Conservation (phyloP, 2,329 filamentous ascomycete genomes). For the Hymenotorrendiella dingleyae region DNA sequence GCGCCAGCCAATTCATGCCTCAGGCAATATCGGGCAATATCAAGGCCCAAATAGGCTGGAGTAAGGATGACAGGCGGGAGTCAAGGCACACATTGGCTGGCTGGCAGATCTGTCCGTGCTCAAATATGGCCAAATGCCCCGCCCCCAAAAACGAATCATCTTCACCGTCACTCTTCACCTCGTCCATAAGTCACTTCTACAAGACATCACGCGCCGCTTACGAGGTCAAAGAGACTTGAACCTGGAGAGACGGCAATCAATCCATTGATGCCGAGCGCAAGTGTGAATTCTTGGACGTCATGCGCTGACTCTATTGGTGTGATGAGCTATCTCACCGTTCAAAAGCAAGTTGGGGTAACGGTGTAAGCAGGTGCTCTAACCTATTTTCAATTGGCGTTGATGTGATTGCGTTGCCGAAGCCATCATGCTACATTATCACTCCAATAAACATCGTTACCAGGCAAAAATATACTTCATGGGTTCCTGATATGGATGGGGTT, state of each 20-base stretch:
- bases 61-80: background rate
- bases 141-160: background rate
- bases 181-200: background rate
- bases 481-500: no score
- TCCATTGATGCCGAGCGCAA: background rate
- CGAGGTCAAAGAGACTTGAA: background rate
- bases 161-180: background rate
- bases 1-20: no score
- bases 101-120: conserved; percentile 7
- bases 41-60: background rate
- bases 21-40: no score
- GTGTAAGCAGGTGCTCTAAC: no score
- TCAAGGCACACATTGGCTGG: conserved; percentile 10
- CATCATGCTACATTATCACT: background rate
- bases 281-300: background rate
- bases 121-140: conserved; percentile 5
- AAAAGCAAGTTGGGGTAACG: no score
- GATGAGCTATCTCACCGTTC: conserved; percentile 4
- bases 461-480: no score
- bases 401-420: background rate
- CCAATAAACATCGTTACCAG: conserved; percentile 1
- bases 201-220: background rate
- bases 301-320: conserved; percentile 3
- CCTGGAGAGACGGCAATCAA: background rate
- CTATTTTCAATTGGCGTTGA: background rate